Evolutionary conservation across 495 filamentous ascomycete species (phyloP), one percentile per base, ranked within the genome.

Genomic region (Xeromyces bisporus): DNA sequence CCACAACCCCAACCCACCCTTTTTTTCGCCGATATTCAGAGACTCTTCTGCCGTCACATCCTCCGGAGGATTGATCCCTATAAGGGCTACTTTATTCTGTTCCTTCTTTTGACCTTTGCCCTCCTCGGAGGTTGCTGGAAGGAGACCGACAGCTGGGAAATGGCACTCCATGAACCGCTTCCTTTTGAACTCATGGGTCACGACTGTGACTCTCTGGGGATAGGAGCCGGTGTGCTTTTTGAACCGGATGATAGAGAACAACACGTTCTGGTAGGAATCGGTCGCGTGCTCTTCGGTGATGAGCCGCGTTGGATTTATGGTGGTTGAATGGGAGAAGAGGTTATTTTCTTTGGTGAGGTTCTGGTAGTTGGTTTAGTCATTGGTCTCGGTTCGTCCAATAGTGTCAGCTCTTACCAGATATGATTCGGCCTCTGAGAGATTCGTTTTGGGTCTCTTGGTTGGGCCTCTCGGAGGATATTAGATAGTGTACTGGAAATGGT

Each of bases 191-290:
- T 53, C 70, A 40, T 86, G 79, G 28, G 72, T 77, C 27, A 91
- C 63, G 9, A 91, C 61, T 8, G 71, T 82, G 2, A 89, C 47
- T 16, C 32, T 40, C n/a, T 27, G 24, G 7, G 55, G 58, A 31
- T 56, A 58, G 1, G 26, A 9, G 0, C 60, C 53, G 1, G 53
- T 56, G 14, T 56, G 42, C 12, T 37, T 18, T 42, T 61, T 66
- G 47, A 83, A 86, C 13, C 51, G 49, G 4, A 73, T 37, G 6
- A 85, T 41, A 2, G 76, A 77, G 40, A 84, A 80, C 12, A 86
- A 47, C 8, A 86, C 52, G 39, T 89, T 91, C 35, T 76, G 69
- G 43, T 79, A 82, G 3, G 77, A 84, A 40, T 91, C 82, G n/a
- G 77, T 66, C 0, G 82, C 79, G 30, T 65, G 58, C 7, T 66